Evolutionary conservation across 2,329 filamentous ascomycete genomes (phyloP).

Genomic region (Penicillium aurantiogriseum): DNA sequence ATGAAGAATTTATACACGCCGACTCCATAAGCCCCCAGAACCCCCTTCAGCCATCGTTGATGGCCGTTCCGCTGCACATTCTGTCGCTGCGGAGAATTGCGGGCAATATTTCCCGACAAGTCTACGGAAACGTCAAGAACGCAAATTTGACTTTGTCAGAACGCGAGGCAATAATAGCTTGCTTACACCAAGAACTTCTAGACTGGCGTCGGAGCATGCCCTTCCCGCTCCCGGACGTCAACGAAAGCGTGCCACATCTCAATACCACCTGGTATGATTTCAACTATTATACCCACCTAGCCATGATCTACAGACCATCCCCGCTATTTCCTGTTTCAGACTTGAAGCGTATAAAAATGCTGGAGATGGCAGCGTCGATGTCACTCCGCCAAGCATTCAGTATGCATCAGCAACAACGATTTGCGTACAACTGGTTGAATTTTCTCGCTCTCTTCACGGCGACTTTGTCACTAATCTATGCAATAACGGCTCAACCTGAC

Average conservation of each 20-base stretch:
- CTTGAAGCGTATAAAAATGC: background rate
- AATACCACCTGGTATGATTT: conserved; percentile 49
- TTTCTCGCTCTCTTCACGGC: background rate
- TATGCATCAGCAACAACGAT: background rate
- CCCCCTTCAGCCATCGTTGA: conserved; percentile 34
- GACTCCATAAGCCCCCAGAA: conserved; percentile 22
- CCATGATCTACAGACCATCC: conserved; percentile 48
- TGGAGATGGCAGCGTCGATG: background rate
- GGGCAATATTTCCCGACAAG: conserved; percentile 41
- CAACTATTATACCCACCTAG: conserved; percentile 50
- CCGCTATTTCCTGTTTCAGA: conserved; percentile 28
- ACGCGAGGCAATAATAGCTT: background rate
- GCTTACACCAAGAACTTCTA: conserved; percentile 41
- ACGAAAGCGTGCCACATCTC: conserved; percentile 45
- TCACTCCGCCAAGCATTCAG: background rate
- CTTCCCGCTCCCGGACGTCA: conserved; percentile 43
- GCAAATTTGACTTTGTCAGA: background rate
- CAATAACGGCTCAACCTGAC: background rate
- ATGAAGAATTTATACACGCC: conserved; percentile 37
- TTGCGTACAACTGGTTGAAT: background rate
- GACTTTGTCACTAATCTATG: background rate
- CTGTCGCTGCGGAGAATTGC: conserved; percentile 43
- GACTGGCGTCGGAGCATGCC: conserved; percentile 49
- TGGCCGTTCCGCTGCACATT: conserved; percentile 47
- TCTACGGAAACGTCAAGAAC: conserved; percentile 15